These are phyloP conservation scores for Claviceps lovelessii DNA, from an alignment of 2,329 filamentous ascomycete species.

Conservation along the genomic window DNA sequence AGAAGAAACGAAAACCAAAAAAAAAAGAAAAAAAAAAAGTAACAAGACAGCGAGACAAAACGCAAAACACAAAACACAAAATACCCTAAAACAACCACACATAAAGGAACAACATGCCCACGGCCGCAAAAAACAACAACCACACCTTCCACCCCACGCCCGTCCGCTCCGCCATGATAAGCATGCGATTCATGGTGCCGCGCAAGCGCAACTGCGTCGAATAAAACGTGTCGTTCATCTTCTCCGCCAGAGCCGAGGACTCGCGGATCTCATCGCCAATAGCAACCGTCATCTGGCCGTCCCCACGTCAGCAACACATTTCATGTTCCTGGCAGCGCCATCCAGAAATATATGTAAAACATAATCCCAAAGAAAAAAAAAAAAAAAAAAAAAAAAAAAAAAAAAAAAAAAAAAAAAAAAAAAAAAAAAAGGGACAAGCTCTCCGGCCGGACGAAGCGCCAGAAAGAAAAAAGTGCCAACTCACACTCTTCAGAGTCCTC, in stretches of 20 bases:
- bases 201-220: slow-evolving; percentile 63
- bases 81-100: slow-evolving; percentile 73
- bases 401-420: too few relatives aligned
- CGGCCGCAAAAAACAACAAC: slow-evolving; percentile 74
- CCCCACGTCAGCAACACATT: too few relatives aligned
- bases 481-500: slow-evolving; percentile 72
- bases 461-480: slow-evolving; percentile 18
- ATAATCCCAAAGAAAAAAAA: too few relatives aligned
- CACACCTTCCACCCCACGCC: slow-evolving; percentile 95
- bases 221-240: slow-evolving; percentile 94
- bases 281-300: slow-evolving; percentile 64
- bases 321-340: too few relatives aligned
- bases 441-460: too few relatives aligned
- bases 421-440: too few relatives aligned
- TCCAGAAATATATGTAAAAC: too few relatives aligned
- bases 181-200: slow-evolving; percentile 94
- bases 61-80: too few relatives aligned
- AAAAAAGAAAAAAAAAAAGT: not conserved
- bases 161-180: slow-evolving; percentile 84
- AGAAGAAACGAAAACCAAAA: not conserved
- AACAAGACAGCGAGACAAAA: not conserved
- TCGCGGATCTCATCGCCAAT: slow-evolving; percentile 95
- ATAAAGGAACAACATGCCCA: slow-evolving; percentile 73
- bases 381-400: too few relatives aligned
- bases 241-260: slow-evolving; percentile 73